Percentiles rank a stretch among this genome's conserved stretches.
Conservation (phyloP, 805 yeast genomes). For the Candida rishiriensis region DNA sequence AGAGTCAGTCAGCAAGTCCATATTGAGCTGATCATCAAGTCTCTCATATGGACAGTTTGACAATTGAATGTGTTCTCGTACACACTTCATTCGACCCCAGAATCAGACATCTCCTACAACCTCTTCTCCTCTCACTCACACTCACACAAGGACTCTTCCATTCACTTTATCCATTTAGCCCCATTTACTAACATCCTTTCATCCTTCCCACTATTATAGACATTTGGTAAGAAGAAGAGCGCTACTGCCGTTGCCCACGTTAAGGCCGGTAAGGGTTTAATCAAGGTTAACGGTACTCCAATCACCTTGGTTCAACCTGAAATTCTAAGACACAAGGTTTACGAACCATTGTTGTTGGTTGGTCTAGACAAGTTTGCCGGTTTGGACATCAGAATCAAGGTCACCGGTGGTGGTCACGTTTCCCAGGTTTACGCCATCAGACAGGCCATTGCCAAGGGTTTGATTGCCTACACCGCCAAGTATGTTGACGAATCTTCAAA, state of each 20-base stretch:
- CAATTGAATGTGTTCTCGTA: no score
- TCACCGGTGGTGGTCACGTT: conserved; percentile 99
- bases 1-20: no score
- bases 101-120: no score
- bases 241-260: conserved; percentile 99
- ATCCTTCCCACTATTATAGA: conserved; percentile 44
- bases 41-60: no score
- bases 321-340: conserved; percentile 98
- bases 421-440: conserved; percentile 99
- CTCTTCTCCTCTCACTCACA: no score
- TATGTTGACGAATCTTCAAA: conserved; percentile 99
- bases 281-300: conserved; percentile 99
- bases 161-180: no score
- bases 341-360: conserved; percentile 97
- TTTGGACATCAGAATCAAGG: conserved; percentile 98
- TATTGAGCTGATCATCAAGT: no score
- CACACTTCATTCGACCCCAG: no score
- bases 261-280: conserved; percentile 98
- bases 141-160: no score
- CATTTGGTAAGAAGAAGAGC: conserved; percentile 99
- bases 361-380: conserved; percentile 98
- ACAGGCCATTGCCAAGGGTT: conserved; percentile 99
- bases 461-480: conserved; percentile 99
- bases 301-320: conserved; percentile 99
- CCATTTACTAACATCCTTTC: conserved; percentile 16